A percentile compares a stretch with the other conserved stretches of the same genome.
Conservation (phyloP, 2,329 filamentous ascomycete genomes). For the Bipolaris sorokiniana region DNA sequence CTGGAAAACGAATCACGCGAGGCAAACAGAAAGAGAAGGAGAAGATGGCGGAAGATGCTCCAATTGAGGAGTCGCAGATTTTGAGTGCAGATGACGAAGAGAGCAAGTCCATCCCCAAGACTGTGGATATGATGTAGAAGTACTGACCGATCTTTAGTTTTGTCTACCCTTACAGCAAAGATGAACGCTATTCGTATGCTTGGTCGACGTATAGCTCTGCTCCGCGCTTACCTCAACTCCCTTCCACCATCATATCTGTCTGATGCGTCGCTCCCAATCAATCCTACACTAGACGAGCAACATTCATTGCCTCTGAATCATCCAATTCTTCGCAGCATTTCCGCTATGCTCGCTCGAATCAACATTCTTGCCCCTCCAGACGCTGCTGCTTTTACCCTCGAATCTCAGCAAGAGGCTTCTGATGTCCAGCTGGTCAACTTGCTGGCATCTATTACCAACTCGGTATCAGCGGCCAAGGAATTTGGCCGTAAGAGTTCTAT, state of each 20-base stretch:
- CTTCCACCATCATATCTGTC: constrained; percentile 71
- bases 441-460: constrained; percentile 76
- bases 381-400: constrained; percentile 67
- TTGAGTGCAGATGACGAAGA: constrained; percentile 69
- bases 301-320: constrained; percentile 59
- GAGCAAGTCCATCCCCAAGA: constrained; percentile 49
- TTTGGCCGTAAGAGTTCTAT: constrained; percentile 73
- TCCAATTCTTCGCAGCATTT: constrained; percentile 83
- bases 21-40: constrained; percentile 58
- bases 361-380: constrained; percentile 79
- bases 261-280: constrained; percentile 49
- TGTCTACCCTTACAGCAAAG: constrained; percentile 78
- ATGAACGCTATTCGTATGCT: constrained; percentile 95
- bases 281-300: constrained; percentile 35
- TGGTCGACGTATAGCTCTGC: constrained; percentile 63
- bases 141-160: constrained; percentile 51
- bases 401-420: constrained; percentile 78
- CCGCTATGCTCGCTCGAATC: constrained; percentile 81
- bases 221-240: constrained; percentile 72
- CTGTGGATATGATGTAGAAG: background rate
- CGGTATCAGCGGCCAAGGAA: constrained; percentile 72
- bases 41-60: constrained; percentile 44
- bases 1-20: constrained; percentile 58
- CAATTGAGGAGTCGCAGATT: constrained; percentile 41
- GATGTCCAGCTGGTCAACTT: constrained; percentile 81